Percentiles rank a stretch among this genome's conserved stretches.
Conservation (phyloP, 1,139 yeast species). For the Pichia sorboxylosa region DNA sequence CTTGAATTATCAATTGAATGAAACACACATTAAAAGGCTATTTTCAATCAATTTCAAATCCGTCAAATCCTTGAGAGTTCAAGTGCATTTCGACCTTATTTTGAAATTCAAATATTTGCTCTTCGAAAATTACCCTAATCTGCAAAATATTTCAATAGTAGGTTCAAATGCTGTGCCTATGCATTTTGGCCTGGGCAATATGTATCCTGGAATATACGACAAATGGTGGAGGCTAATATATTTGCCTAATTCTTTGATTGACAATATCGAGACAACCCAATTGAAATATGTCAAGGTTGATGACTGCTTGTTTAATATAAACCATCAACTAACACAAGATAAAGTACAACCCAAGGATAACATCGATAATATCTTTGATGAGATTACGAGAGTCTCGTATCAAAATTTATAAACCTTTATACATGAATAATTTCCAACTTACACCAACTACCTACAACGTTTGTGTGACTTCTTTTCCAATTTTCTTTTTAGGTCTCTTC, state of each 20-base stretch:
- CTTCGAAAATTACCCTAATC: slow-evolving; percentile 20
- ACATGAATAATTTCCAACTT: too few relatives aligned
- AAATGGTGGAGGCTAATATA: slow-evolving; percentile 50
- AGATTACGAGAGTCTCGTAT: slow-evolving; percentile 14
- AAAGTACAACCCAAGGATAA: slow-evolving; percentile 32
- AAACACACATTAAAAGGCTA: slow-evolving; percentile 10
- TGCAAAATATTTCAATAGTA: slow-evolving; percentile 34
- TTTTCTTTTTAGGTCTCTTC: slow-evolving; percentile 10
- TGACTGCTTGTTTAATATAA: slow-evolving; percentile 26
- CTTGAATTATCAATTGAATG: slow-evolving; percentile 24
- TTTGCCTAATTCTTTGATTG: slow-evolving; percentile 23
- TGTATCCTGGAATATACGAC: slow-evolving; percentile 44
- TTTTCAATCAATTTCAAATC: slow-evolving; percentile 7
- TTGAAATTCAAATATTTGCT: slow-evolving; percentile 12
- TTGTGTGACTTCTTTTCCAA: slow-evolving; percentile 8
- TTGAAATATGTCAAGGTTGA: slow-evolving; percentile 36
- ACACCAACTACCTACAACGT: slow-evolving; percentile 6
- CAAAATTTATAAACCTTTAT: background rate
- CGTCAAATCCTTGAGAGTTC: slow-evolving; percentile 29
- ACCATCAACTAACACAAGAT: slow-evolving; percentile 6
- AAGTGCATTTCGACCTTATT: slow-evolving; percentile 24
- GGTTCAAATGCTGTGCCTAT: slow-evolving; percentile 44
- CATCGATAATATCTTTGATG: slow-evolving; percentile 34
- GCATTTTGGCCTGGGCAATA: slow-evolving; percentile 43
- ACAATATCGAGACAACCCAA: slow-evolving; percentile 20